Evolutionary conservation across 257 asterid genomes (phyloP).

Genomic region (Nyctanthes arbortristis): DNA sequence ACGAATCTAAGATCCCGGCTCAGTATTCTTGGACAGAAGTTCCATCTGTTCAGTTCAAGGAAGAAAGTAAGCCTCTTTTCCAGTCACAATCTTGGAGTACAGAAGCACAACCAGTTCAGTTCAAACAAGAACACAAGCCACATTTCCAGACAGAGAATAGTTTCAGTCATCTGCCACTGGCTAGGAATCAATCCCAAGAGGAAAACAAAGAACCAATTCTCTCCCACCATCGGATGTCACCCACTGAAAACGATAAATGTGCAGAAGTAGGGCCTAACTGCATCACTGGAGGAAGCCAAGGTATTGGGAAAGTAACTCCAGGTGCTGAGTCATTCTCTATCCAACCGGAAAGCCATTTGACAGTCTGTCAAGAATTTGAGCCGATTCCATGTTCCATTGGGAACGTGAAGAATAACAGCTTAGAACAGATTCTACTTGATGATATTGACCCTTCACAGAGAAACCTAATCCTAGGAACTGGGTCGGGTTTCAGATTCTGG

Average conservation of each 20-base stretch:
- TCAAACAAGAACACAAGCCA: slow-evolving; percentile 37
- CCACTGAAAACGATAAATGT: slow-evolving; percentile 27
- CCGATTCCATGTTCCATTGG: slow-evolving; percentile 34
- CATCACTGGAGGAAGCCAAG: slow-evolving; percentile 26
- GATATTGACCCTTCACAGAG: slow-evolving; percentile 36
- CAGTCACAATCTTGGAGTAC: slow-evolving; percentile 37
- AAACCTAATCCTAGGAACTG: slow-evolving; percentile 35
- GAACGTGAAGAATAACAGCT: slow-evolving; percentile 38
- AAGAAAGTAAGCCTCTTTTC: slow-evolving; percentile 33
- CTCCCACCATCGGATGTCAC: slow-evolving; percentile 16
- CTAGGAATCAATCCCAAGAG: slow-evolving; percentile 26
- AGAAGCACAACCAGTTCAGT: slow-evolving; percentile 35
- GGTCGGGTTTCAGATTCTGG: slow-evolving; percentile 40
- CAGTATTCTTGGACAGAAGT: slow-evolving; percentile 33
- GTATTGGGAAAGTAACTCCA: slow-evolving; percentile 30
- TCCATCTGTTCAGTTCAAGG: slow-evolving; percentile 38
- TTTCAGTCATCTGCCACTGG: slow-evolving; percentile 30
- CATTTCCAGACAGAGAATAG: slow-evolving; percentile 27
- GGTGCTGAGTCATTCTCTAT: slow-evolving; percentile 36
- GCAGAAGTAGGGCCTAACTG: slow-evolving; percentile 23
- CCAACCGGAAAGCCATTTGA: slow-evolving; percentile 37
- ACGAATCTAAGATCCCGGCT: slow-evolving; percentile 33
- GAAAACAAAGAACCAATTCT: slow-evolving; percentile 23
- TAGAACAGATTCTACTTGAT: slow-evolving; percentile 36
- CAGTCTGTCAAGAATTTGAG: slow-evolving; percentile 28